These are phyloP conservation scores for Piper betle DNA, from an alignment of 164 flowering plant species.

Conservation along the genomic window DNA sequence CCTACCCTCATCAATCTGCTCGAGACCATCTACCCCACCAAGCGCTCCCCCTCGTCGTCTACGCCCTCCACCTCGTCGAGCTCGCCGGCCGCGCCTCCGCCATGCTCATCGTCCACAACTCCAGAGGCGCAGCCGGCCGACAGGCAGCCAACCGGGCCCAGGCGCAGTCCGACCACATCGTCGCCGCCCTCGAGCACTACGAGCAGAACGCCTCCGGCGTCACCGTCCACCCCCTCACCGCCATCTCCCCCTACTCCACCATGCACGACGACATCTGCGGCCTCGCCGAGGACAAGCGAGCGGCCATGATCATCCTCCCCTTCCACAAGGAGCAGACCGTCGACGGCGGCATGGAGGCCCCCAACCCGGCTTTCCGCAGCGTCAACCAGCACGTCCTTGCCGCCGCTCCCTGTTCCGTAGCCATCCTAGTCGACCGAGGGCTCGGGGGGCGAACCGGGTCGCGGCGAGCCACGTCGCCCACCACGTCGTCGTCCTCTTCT, in stretches of 20 bases:
- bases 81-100: conserved; percentile 29
- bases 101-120: conserved; percentile 11
- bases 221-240: conserved; percentile 13
- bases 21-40: conserved; percentile 32
- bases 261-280: conserved; percentile 26
- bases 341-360: neutral
- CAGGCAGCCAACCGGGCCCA: neutral
- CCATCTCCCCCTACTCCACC: conserved; percentile 12
- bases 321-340: conserved; percentile 13
- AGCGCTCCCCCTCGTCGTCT: conserved; percentile 25
- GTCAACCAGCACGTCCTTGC: conserved; percentile 18
- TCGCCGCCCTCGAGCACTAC: conserved; percentile 16
- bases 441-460: neutral
- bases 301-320: conserved; percentile 22
- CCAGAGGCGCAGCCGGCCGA: neutral
- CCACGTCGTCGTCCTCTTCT: conserved; percentile 19
- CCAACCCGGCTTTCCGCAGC: conserved; percentile 1
- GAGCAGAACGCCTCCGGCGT: conserved; percentile 6
- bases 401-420: conserved; percentile 36
- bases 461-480: conserved; percentile 1
- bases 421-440: conserved; percentile 20
- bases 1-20: conserved; percentile 34
- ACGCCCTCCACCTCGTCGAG: conserved; percentile 40
- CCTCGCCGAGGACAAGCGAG: conserved; percentile 13
- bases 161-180: conserved; percentile 5